Evolutionary conservation across 202 grass and related monocot genomes (phyloP).

Genomic region (Saccharum hybrid): DNA sequence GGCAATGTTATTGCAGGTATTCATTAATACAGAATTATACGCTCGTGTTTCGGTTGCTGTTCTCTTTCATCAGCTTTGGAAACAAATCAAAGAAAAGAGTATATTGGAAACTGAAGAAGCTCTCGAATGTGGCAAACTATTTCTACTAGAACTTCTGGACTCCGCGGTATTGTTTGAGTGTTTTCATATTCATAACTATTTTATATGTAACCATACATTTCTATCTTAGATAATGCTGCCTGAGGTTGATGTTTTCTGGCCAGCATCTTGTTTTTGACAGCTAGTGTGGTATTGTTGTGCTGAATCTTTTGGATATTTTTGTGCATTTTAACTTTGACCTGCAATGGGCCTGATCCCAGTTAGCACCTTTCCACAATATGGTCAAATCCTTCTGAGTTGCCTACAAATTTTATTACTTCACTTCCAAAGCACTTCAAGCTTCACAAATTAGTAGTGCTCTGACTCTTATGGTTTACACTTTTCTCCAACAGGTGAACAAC

Average conservation of each 20-base stretch:
- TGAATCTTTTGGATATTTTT: constrained; percentile 11
- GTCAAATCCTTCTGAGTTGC: constrained; percentile 18
- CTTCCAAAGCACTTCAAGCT: constrained; percentile 19
- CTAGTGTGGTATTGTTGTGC: background rate
- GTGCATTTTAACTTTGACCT: constrained; percentile 35
- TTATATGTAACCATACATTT: background rate
- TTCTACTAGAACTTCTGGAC: constrained; percentile 81
- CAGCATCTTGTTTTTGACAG: background rate
- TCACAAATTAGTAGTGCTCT: constrained; percentile 17
- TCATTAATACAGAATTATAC: constrained; percentile 96
- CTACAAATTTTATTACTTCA: constrained; percentile 10
- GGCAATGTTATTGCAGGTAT: constrained; percentile 65
- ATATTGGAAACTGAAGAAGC: constrained; percentile 54
- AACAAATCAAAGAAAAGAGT: constrained; percentile 48
- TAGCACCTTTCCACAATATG: constrained; percentile 14
- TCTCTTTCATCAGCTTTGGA: constrained; percentile 73
- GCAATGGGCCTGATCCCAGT: background rate
- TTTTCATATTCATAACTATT: constrained; percentile 17
- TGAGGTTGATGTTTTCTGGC: constrained; percentile 16
- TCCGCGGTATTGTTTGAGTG: constrained; percentile 62
- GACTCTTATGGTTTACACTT: constrained; percentile 27
- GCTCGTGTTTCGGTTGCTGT: constrained; percentile 87
- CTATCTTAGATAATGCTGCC: constrained; percentile 12
- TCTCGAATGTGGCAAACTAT: constrained; percentile 72
- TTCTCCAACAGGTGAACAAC: constrained; percentile 72